Evolutionary conservation across 495 filamentous ascomycete species (phyloP).

Genomic region (Trichoderma erinaceum): DNA sequence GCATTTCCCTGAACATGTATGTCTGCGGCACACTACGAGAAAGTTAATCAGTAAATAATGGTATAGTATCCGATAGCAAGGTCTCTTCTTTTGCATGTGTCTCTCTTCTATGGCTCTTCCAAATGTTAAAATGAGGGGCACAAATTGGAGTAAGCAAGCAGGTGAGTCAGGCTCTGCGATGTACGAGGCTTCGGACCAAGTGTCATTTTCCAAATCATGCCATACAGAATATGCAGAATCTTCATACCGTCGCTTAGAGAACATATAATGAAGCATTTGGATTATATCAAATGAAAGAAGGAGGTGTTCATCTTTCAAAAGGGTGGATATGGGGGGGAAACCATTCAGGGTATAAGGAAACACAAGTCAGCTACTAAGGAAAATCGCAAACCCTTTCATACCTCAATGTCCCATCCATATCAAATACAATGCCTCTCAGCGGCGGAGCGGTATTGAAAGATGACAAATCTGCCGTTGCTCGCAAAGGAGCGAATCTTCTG

Average conservation of each 20-base stretch:
- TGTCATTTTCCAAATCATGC: background rate
- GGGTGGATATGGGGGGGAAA: too few relatives aligned
- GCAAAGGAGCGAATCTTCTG: slow-evolving; percentile 47
- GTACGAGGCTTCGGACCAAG: background rate
- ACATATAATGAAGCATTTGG: background rate
- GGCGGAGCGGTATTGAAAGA: slow-evolving; percentile 39
- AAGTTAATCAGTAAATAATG: background rate
- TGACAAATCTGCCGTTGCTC: slow-evolving; percentile 3
- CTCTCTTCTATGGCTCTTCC: background rate
- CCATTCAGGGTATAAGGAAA: background rate
- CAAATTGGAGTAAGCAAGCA: background rate
- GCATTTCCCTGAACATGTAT: slow-evolving; percentile 91
- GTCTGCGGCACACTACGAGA: slow-evolving; percentile 70
- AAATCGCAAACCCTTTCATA: slow-evolving; percentile 30
- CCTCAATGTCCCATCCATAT: slow-evolving; percentile 94
- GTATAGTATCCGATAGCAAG: background rate
- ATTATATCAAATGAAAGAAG: background rate
- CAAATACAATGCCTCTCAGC: slow-evolving; percentile 82
- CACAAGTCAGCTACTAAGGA: background rate
- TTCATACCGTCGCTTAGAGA: background rate
- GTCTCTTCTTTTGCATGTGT: background rate
- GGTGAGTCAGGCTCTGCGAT: slow-evolving; percentile 4
- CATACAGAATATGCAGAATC: background rate
- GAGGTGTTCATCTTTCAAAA: background rate
- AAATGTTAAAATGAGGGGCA: background rate